These are phyloP conservation scores for Septoria petroselini DNA, from an alignment of 2,329 filamentous ascomycete species.

Conservation along the genomic window DNA sequence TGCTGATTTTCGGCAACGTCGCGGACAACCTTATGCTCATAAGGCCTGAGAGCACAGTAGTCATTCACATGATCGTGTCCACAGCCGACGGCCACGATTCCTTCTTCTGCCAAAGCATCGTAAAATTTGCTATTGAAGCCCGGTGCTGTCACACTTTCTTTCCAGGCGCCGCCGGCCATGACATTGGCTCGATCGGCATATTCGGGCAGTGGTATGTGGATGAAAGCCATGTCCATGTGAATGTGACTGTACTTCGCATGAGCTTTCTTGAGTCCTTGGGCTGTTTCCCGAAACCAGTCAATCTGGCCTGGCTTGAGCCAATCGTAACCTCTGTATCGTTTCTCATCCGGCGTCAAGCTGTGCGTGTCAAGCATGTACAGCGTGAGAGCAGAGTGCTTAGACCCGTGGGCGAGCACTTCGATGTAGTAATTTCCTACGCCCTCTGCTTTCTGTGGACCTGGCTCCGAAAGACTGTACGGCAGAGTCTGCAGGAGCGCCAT, in stretches of 20 bases:
- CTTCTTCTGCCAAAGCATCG: constrained; percentile 80
- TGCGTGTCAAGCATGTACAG: constrained; percentile 96
- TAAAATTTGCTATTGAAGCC: constrained; percentile 89
- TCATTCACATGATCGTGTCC: constrained; percentile 98
- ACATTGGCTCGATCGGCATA: constrained; percentile 63
- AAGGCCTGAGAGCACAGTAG: constrained; percentile 70
- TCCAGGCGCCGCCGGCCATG: constrained; percentile 65
- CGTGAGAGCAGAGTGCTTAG: constrained; percentile 84
- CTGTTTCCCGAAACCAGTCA: constrained; percentile 84
- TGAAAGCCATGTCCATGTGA: constrained; percentile 94
- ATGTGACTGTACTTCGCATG: constrained; percentile 78
- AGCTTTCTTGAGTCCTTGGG: constrained; percentile 65
- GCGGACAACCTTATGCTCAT: constrained; percentile 12
- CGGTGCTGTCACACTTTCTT: constrained; percentile 82
- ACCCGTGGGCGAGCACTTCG: constrained; percentile 79
- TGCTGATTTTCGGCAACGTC: constrained; percentile 10
- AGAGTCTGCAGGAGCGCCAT: constrained; percentile 85
- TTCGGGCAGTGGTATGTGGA: constrained; percentile 93
- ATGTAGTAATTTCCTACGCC: constrained; percentile 94
- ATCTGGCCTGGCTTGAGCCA: constrained; percentile 96
- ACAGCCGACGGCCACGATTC: constrained; percentile 81
- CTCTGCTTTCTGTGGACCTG: constrained; percentile 78
- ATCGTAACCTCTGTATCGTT: constrained; percentile 86
- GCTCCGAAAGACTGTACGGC: constrained; percentile 81
- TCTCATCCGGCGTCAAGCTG: constrained; percentile 84